These are phyloP conservation scores for Pyricularia grisea DNA, from an alignment of 2,329 filamentous ascomycete genomes.

Conservation along the genomic window DNA sequence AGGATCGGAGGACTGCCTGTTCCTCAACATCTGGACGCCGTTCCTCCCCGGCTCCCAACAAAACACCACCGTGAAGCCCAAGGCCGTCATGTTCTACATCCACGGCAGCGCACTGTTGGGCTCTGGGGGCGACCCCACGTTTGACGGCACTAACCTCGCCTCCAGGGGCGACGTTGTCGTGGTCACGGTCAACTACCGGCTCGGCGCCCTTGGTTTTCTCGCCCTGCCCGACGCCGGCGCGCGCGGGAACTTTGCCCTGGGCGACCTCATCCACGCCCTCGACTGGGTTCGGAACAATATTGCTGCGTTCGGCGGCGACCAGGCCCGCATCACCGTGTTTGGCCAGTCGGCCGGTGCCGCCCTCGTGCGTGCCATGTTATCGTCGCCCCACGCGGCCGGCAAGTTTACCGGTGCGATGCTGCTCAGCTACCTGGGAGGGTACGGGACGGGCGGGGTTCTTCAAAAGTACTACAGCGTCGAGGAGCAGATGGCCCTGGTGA, in stretches of 20 bases:
- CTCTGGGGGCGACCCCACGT: slow-evolving; percentile 23
- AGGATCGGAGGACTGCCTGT: slow-evolving; percentile 35
- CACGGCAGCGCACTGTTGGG: slow-evolving; percentile 48
- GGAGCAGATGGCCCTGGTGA: slow-evolving; percentile 37
- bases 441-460: slow-evolving; percentile 47
- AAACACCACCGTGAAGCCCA: slow-evolving; percentile 14
- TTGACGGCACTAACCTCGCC: slow-evolving; percentile 46
- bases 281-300: slow-evolving; percentile 43
- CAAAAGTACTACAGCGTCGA: slow-evolving; percentile 48
- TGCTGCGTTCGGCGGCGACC: slow-evolving; percentile 45
- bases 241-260: slow-evolving; percentile 38
- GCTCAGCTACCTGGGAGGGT: slow-evolving; percentile 29
- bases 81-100: slow-evolving; percentile 28
- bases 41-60: slow-evolving; percentile 22
- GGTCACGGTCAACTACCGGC: slow-evolving; percentile 51
- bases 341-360: slow-evolving; percentile 44
- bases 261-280: slow-evolving; percentile 37
- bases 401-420: slow-evolving; percentile 38
- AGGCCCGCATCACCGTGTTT: slow-evolving; percentile 44
- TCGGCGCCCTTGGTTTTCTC: slow-evolving; percentile 48
- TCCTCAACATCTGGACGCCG: slow-evolving; percentile 34
- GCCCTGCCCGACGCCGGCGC: slow-evolving; percentile 36
- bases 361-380: slow-evolving; percentile 38
- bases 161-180: slow-evolving; percentile 51
- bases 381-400: slow-evolving; percentile 33